Evolutionary conservation across 768 basidiomycete species (phyloP), one percentile per base, ranked within the genome.

Genomic region (Cyclocybe cylindracea): DNA sequence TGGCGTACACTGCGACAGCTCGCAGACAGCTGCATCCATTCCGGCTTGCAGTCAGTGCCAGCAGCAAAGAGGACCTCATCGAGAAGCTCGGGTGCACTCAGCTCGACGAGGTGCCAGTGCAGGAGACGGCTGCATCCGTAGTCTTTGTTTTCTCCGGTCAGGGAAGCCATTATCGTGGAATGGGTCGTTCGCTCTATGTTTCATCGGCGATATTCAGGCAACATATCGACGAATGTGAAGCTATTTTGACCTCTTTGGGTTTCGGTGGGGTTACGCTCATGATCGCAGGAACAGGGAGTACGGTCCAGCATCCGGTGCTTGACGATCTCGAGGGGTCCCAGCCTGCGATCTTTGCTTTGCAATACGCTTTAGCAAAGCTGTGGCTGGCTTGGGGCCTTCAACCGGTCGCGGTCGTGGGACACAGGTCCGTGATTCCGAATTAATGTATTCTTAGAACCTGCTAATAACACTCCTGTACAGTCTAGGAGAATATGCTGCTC

Each of bases 111-210:
- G 61, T 56, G 11, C 45, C 66, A 24, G 24, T 50, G 43, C 50
- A 18, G 53, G 60, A n/a, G 58, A 66, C 11, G 32, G 24, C 50
- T 1, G 55, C 62, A n/a, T 67, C 70, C 3, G 72, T 78, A 1
- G 74, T 82, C 5, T 88, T 90, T 58, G 83, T 89, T 3, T 89
- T 88, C 64, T 84, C 87, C 13, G 89, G 89, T 7, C 86, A 89
- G 61, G 89, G 87, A 36, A 72, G 79, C 32, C 86, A 89, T 55
- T 85, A 85, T 67, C 61, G 72, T 13, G 79, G 82, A 5, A 89
- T 89, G 87, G 87, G 84, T 0, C 52, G 66, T 31, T 63, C 66
- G 0, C 74, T 90, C 11, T 91, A 90, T 50, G 60, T 60, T 36
- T 73, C 73, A 1, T 76, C 73, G 6, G 54, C 73, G 0, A 44